Base-by-base conservation (phyloP, 495 filamentous ascomycete species). In the Lasiosphaeria ovina region DNA sequence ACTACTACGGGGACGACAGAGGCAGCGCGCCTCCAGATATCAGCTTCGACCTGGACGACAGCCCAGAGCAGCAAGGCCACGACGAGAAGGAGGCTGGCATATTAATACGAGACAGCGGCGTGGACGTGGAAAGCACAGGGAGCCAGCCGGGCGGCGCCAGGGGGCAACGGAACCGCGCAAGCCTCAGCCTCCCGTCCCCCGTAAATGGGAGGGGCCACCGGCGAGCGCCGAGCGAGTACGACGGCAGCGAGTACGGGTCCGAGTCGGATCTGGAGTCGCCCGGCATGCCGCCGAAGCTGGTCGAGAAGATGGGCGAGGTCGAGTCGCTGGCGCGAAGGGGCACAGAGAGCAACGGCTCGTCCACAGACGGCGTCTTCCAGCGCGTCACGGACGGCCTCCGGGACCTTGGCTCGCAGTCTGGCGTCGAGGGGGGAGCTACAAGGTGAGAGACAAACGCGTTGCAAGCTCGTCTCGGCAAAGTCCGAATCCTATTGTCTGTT, bases 331-430 rank as follows among this genome's bases (percentile, higher is more conserved):
- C 83, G 16, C 77, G 89, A 54, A 77, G 89, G 61, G 89, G 90
- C 4, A 81, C 87, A 11, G 89, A 91, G 68, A 86, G 81, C 63
- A 88, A 87, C 64, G 89, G 86, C 9, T 87, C 84, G 36, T 76
- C 85, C 42, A 77, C 77, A 14, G 91, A 94, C 67, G 79, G 79
- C 54, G 82, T 89, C 9, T 85, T 95, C 56, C 75, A 83, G 64
- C 79, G 91, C 44, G 83, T 93, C 32, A 85, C 90, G 16, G 86
- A 90, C 11, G 81, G 80, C 3, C 78, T 97, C 58, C 84, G 85
- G 66, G 90, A 93, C 70, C 77, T 97, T 31, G 86, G 89, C 8
- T 86, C 85, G n/a, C 92, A 96, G 72, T 86, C 88, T 47, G 81
- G 82, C 5, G 85, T 95, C 36, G 91, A 96, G 72, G 87, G 88